Percentiles rank a stretch among this genome's conserved stretches.
Evolutionary conservation across 1,284 basidiomycete genomes (phyloP).

Genomic region (Singerocomus inundabilis): DNA sequence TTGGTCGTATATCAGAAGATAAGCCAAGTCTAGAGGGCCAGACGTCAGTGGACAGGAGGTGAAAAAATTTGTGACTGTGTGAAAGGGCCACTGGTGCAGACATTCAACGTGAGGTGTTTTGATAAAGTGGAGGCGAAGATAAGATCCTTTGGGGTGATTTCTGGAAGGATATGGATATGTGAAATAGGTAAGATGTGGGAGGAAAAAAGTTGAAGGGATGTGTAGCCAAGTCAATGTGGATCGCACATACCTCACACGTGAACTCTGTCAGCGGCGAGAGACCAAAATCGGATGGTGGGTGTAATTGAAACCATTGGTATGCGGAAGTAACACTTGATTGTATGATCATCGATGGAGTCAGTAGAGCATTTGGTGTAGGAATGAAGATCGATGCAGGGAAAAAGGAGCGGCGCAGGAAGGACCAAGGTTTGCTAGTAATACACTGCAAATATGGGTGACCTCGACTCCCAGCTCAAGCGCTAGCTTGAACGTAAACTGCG

Average conservation of each 20-base stretch:
- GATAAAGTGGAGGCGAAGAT: not conserved
- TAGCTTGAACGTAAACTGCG: not conserved
- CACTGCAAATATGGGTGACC: not conserved
- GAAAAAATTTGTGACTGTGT: not conserved
- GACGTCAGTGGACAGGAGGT: not conserved
- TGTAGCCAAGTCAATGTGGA: not conserved
- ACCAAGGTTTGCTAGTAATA: not conserved
- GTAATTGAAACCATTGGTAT: not conserved
- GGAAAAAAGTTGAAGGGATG: not conserved
- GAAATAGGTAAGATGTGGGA: not conserved
- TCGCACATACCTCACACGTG: not conserved
- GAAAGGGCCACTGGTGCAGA: not conserved
- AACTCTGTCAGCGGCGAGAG: not conserved
- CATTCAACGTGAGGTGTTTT: not conserved
- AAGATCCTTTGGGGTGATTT: not conserved
- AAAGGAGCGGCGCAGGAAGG: not conserved
- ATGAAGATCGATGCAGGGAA: not conserved
- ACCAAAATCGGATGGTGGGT: not conserved
- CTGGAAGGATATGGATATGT: not conserved
- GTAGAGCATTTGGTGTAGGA: not conserved
- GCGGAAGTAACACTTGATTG: slow-evolving; percentile 1
- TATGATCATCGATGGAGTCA: not conserved
- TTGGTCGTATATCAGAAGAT: not conserved
- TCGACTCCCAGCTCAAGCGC: not conserved
- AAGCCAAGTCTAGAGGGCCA: not conserved